Conservation (phyloP, 257 asterid species). For the Solanum sejunctum region DNA sequence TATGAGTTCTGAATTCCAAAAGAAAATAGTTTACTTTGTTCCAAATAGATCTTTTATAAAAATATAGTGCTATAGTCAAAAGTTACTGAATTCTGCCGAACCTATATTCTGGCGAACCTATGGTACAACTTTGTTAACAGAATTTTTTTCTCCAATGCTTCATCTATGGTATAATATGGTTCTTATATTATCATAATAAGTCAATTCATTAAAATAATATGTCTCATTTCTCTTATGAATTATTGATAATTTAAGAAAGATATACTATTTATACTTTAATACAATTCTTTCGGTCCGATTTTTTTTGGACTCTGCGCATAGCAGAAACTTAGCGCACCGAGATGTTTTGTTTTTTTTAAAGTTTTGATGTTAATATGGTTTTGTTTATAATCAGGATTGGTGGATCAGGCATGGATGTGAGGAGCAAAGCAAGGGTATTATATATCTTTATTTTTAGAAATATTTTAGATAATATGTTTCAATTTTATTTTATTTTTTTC, state of each 20-base stretch:
- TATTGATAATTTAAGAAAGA: background rate
- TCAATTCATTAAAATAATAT: background rate
- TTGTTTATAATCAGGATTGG: slow-evolving; percentile 56
- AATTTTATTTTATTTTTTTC: background rate
- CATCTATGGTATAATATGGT: too few species aligned
- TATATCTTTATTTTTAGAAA: background rate
- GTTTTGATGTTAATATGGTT: background rate
- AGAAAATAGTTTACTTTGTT: background rate
- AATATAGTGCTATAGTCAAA: background rate
- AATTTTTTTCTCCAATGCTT: background rate
- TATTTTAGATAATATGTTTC: background rate
- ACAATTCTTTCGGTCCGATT: too few species aligned
- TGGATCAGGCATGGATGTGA: slow-evolving; percentile 83
- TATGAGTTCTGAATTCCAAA: background rate
- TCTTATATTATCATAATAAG: background rate
- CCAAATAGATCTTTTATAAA: background rate
- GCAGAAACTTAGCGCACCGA: too few species aligned
- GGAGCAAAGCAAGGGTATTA: slow-evolving; percentile 88
- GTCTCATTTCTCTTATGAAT: background rate
- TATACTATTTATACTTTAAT: background rate
- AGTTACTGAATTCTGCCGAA: background rate
- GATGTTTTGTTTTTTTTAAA: too few species aligned
- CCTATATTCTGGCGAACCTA: background rate
- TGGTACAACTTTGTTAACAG: background rate
- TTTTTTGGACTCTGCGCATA: too few species aligned